phyloP scores from a whole-genome alignment of 495 filamentous ascomycete genomes.

The Margaritispora aquatica region DNA sequence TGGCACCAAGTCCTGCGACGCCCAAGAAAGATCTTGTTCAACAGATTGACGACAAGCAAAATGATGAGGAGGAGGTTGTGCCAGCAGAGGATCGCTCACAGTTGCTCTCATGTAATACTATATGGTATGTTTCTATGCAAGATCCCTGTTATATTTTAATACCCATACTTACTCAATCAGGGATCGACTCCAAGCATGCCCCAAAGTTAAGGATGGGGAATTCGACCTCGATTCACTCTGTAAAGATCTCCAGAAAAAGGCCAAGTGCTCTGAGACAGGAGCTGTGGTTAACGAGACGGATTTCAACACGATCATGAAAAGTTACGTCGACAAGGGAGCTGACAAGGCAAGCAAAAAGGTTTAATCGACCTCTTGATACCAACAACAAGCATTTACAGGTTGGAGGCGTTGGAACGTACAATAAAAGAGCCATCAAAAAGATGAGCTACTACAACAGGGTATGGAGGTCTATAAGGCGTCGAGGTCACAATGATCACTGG shows the following conservation, averaged over 20 bases:
- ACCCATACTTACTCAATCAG: too few relatives aligned
- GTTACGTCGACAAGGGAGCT: slow-evolving; percentile 2
- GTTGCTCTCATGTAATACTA: slow-evolving; percentile 79
- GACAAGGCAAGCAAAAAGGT: slow-evolving; percentile 5
- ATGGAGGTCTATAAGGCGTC: slow-evolving; percentile 7
- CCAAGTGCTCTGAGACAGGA: slow-evolving; percentile 87
- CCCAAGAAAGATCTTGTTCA: slow-evolving; percentile 65
- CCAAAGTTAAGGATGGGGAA: slow-evolving; percentile 78
- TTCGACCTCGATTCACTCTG: slow-evolving; percentile 92
- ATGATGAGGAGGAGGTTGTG: slow-evolving; percentile 61
- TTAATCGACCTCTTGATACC: slow-evolving; percentile 6
- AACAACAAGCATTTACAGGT: slow-evolving; percentile 4
- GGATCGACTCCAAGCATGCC: slow-evolving; percentile 86
- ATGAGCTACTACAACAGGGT: slow-evolving; percentile 3
- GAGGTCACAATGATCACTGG: slow-evolving; percentile 1
- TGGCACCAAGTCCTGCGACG: slow-evolving; percentile 43
- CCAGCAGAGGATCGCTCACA: slow-evolving; percentile 57
- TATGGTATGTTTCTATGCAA: slow-evolving; percentile 74
- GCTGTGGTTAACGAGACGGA: slow-evolving; percentile 89
- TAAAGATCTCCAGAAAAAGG: slow-evolving; percentile 90
- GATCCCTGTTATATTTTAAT: too few relatives aligned
- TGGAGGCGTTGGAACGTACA: slow-evolving; percentile 2
- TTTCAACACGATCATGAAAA: slow-evolving; percentile 69
- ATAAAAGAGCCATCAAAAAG: slow-evolving; percentile 11
- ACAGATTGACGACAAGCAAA: slow-evolving; percentile 63